These are phyloP conservation scores for Zoysia pacifica DNA, from an alignment of 176 grass and related monocot genomes.

Conservation along the genomic window DNA sequence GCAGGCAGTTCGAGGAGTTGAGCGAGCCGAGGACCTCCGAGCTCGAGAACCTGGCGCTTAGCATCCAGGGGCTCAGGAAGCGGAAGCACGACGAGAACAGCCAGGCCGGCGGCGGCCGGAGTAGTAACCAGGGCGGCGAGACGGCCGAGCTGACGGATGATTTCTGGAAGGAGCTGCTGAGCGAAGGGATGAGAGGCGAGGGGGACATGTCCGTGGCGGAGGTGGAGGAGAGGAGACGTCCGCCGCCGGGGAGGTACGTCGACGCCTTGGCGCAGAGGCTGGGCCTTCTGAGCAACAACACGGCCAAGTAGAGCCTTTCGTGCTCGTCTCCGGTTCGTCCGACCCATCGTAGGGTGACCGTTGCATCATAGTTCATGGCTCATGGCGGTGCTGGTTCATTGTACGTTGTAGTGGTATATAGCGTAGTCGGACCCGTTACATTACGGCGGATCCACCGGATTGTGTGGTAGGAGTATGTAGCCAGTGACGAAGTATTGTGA, in stretches of 20 bases:
- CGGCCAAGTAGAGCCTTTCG: slow-evolving; percentile 5
- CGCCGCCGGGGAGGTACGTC: slow-evolving; percentile 9
- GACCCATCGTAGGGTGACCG: not conserved
- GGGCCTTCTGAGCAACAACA: slow-evolving; percentile 40
- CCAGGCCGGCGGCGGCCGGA: not conserved
- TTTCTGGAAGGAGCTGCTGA: slow-evolving; percentile 77
- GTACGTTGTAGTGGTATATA: not conserved
- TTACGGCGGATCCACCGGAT: not conserved
- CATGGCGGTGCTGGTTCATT: not conserved
- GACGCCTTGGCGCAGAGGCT: slow-evolving; percentile 40
- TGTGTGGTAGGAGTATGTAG: not conserved
- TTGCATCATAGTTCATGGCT: no score
- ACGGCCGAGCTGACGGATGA: slow-evolving; percentile 44
- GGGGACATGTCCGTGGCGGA: not conserved
- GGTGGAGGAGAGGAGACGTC: slow-evolving; percentile 11
- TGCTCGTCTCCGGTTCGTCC: not conserved
- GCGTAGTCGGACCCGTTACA: not conserved
- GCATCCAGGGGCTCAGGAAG: slow-evolving; percentile 42
- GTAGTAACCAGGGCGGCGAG: not conserved
- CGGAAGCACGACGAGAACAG: slow-evolving; percentile 2
- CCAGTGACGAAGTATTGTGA: not conserved
- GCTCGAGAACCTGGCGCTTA: slow-evolving; percentile 55
- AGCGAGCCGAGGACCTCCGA: slow-evolving; percentile 26
- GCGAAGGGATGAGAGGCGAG: slow-evolving; percentile 52
- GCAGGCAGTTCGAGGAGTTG: slow-evolving; percentile 21